Evolutionary conservation across 2,329 filamentous ascomycete genomes (phyloP).

Genomic region (Penicillium sumatraense): DNA sequence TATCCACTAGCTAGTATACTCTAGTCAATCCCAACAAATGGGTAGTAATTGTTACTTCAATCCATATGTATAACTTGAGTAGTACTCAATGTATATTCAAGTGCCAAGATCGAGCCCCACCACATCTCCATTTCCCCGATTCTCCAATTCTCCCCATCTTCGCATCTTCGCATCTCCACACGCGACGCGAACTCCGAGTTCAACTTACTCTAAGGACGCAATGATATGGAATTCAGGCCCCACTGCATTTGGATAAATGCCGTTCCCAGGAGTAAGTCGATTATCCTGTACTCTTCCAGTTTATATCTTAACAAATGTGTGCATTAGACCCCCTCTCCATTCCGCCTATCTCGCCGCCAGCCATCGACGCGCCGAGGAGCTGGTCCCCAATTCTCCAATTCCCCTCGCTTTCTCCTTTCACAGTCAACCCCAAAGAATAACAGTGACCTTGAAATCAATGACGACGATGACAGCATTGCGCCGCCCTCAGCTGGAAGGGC

Average conservation of each 20-base stretch:
- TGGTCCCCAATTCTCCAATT: constrained; percentile 38
- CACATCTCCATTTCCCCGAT: background rate
- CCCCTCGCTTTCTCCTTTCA: constrained; percentile 38
- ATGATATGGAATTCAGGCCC: background rate
- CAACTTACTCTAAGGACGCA: background rate
- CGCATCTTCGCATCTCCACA: background rate
- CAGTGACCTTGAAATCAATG: constrained; percentile 24
- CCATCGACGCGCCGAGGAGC: constrained; percentile 29
- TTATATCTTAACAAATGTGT: background rate
- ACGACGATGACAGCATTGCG: constrained; percentile 17
- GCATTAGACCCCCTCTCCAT: constrained; percentile 33
- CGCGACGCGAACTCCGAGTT: background rate
- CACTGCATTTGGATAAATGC: constrained; percentile 13
- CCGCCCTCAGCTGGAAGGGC: constrained; percentile 18
- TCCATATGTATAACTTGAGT: too few species aligned
- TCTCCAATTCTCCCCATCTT: background rate
- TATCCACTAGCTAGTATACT: too few species aligned
- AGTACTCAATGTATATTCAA: too few species aligned
- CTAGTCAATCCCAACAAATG: too few species aligned
- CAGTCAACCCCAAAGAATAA: constrained; percentile 19
- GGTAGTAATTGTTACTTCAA: too few species aligned
- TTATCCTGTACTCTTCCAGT: background rate
- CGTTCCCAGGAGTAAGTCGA: constrained; percentile 15
- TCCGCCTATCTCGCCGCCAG: constrained; percentile 32
- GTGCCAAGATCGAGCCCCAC: background rate